Base-by-base conservation (phyloP, 1,284 basidiomycete species). In the Agaricales sp. region DNA sequence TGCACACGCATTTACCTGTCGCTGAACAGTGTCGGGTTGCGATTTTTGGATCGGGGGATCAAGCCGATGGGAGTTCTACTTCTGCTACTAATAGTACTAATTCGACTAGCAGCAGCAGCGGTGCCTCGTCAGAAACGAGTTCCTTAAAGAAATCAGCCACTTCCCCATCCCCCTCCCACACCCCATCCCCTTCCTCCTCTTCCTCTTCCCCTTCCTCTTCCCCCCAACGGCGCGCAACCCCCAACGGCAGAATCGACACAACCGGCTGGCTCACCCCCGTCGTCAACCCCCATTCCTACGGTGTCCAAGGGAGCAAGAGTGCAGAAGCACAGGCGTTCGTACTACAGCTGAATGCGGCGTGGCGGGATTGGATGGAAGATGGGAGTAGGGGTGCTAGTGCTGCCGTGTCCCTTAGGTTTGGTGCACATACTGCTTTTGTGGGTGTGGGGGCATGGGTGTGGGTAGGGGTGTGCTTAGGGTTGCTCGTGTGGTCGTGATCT, bases 291-390 rank as follows among this genome's bases (percentile, higher is more conserved):
- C 59, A 80, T 35, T 61, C 68, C 1, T 87, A 75, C 55, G 61
- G 66, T 0, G 37, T 59, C 2, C 57, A 77, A 55, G 81, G 80
- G 0, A 55, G 62, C 3, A 30, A 75, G 12, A 82, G 78, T 49
- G 65, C 78, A 0, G 79, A 82, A 54, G 71, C 66, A 0, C 74
- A 90, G 63, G 82, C 80, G n/a, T 91, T 91, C 56, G 70, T 85
- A 1, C 59, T 91, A 1, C 67, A 81, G 55, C 71, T 89, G 59
- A 75, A 88, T 58, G 76, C 83, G 0, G 82, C 83, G 13, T 84
- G 80, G 68, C 67, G 71, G 45, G 85, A 88, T 51, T 90, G 84
- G 82, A 70, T 75, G 2, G 63, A 58, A 1, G 64, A 60, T 35
- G 81, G 82, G 1, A 65, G 69, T 12, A 62, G 65, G 35, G 80